These are phyloP conservation scores for Nakazawaea pomicola DNA, from an alignment of 805 yeast species.

Conservation along the genomic window DNA sequence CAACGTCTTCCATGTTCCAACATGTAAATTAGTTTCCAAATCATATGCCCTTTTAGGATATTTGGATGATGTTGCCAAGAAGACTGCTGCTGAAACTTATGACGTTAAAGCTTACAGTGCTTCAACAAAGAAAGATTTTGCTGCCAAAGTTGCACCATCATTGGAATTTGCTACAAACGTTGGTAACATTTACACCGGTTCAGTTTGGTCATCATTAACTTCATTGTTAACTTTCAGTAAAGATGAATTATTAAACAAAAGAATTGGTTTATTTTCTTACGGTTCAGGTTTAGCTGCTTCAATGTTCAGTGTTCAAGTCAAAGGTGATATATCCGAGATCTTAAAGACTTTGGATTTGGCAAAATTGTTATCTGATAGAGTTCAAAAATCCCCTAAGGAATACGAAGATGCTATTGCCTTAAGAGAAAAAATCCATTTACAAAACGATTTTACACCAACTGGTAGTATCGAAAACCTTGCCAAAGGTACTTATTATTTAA, in stretches of 20 bases:
- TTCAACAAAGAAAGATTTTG: slow-evolving; percentile 63
- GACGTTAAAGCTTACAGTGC: slow-evolving; percentile 86
- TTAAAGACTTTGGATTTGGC: slow-evolving; percentile 62
- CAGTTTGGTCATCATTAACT: slow-evolving; percentile 81
- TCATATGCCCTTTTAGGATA: slow-evolving; percentile 88
- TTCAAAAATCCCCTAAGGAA: slow-evolving; percentile 63
- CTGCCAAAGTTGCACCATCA: slow-evolving; percentile 72
- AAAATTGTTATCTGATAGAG: slow-evolving; percentile 62
- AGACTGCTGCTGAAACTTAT: slow-evolving; percentile 53
- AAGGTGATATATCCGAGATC: slow-evolving; percentile 73
- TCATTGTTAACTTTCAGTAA: slow-evolving; percentile 74
- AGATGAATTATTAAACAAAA: slow-evolving; percentile 71
- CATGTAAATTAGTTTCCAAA: slow-evolving; percentile 90
- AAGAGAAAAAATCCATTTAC: slow-evolving; percentile 86
- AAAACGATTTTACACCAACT: slow-evolving; percentile 72
- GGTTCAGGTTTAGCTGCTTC: slow-evolving; percentile 98
- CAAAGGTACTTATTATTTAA: slow-evolving; percentile 78
- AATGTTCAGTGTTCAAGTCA: slow-evolving; percentile 71
- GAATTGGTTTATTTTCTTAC: slow-evolving; percentile 91
- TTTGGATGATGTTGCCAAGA: slow-evolving; percentile 55
- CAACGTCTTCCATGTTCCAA: slow-evolving; percentile 97
- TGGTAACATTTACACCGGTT: slow-evolving; percentile 97
- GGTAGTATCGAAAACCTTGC: slow-evolving; percentile 73
- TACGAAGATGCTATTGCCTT: slow-evolving; percentile 76
- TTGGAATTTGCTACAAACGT: slow-evolving; percentile 89